Evolutionary conservation across 1,284 basidiomycete genomes (phyloP).

Genomic region (Marasmius sp.): DNA sequence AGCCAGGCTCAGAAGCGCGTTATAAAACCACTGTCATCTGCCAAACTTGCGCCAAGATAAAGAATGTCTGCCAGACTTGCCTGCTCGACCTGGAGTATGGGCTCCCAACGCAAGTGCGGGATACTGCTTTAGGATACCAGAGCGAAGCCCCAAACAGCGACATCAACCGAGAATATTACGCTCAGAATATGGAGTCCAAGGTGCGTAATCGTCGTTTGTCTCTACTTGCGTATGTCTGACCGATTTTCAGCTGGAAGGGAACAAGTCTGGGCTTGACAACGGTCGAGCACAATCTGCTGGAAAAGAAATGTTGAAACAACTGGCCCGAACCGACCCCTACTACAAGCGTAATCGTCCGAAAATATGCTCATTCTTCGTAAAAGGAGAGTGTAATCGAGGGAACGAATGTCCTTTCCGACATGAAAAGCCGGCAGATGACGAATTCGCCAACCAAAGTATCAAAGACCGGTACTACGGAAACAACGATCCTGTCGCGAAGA

Average conservation of each 20-base stretch:
- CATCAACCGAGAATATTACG: slow-evolving; percentile 97
- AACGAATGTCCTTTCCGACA: slow-evolving; percentile 93
- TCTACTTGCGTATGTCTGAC: not conserved
- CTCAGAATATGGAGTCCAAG: slow-evolving; percentile 93
- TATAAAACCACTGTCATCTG: slow-evolving; percentile 99
- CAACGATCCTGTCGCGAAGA: slow-evolving; percentile 89
- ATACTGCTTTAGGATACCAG: slow-evolving; percentile 88
- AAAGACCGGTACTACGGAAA: slow-evolving; percentile 90
- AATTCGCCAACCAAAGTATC: slow-evolving; percentile 88
- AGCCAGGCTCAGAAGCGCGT: slow-evolving; percentile 89
- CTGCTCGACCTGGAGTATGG: slow-evolving; percentile 95
- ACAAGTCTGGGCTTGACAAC: slow-evolving; percentile 67
- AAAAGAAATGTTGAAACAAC: slow-evolving; percentile 93
- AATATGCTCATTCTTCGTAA: slow-evolving; percentile 93
- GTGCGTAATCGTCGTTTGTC: slow-evolving; percentile 38
- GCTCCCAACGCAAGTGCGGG: slow-evolving; percentile 94
- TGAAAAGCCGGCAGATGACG: slow-evolving; percentile 84
- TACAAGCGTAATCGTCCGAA: slow-evolving; percentile 97
- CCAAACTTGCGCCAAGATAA: slow-evolving; percentile 97
- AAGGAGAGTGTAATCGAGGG: slow-evolving; percentile 93
- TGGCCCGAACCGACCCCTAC: slow-evolving; percentile 92
- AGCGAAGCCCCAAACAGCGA: slow-evolving; percentile 92
- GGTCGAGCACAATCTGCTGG: slow-evolving; percentile 75
- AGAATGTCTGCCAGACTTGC: slow-evolving; percentile 99
- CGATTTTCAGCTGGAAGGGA: slow-evolving; percentile 59